A percentile compares a stretch with the other conserved stretches of the same genome.
Evolutionary conservation across 768 basidiomycete genomes (phyloP).

Genomic region (Pleurotus eryngii): DNA sequence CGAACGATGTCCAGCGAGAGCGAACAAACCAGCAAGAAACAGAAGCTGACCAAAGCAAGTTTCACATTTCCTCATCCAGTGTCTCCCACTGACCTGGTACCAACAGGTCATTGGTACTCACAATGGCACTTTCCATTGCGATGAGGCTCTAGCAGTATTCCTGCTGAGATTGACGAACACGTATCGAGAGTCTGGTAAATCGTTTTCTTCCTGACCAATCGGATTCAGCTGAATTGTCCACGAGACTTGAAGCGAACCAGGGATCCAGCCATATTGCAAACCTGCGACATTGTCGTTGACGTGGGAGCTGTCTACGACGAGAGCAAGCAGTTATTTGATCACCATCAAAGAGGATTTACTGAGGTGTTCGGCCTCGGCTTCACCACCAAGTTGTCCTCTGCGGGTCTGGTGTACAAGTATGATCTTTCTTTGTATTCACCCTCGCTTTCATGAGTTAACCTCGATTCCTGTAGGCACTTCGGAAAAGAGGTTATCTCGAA

Average conservation of each 20-base stretch:
- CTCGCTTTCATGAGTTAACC: no score
- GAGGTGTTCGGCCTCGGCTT: slow-evolving; percentile 90
- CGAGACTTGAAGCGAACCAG: slow-evolving; percentile 69
- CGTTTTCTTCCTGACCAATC: background rate
- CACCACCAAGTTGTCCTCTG: slow-evolving; percentile 85
- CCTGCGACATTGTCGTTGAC: slow-evolving; percentile 94
- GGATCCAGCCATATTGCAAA: slow-evolving; percentile 65
- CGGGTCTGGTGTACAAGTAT: slow-evolving; percentile 95
- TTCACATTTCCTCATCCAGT: slow-evolving; percentile 2
- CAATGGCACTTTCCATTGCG: slow-evolving; percentile 95
- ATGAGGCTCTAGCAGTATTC: slow-evolving; percentile 93
- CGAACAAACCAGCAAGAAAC: slow-evolving; percentile 23
- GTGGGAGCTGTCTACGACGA: slow-evolving; percentile 92
- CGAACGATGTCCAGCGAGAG: slow-evolving; percentile 6
- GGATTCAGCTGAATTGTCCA: no score
- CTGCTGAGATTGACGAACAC: slow-evolving; percentile 74
- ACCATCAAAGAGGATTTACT: slow-evolving; percentile 92
- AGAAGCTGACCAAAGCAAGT: slow-evolving; percentile 40
- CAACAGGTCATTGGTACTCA: slow-evolving; percentile 86
- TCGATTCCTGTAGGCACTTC: slow-evolving; percentile 60
- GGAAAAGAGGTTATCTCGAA: slow-evolving; percentile 82
- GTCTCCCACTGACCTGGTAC: background rate
- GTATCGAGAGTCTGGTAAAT: slow-evolving; percentile 72
- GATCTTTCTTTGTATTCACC: slow-evolving; percentile 16
- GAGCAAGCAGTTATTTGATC: slow-evolving; percentile 78